Percentiles rank a stretch among this genome's conserved stretches.
Evolutionary conservation across 129 eudicot genomes (phyloP).

Genomic region (Flaveria trinervia): DNA sequence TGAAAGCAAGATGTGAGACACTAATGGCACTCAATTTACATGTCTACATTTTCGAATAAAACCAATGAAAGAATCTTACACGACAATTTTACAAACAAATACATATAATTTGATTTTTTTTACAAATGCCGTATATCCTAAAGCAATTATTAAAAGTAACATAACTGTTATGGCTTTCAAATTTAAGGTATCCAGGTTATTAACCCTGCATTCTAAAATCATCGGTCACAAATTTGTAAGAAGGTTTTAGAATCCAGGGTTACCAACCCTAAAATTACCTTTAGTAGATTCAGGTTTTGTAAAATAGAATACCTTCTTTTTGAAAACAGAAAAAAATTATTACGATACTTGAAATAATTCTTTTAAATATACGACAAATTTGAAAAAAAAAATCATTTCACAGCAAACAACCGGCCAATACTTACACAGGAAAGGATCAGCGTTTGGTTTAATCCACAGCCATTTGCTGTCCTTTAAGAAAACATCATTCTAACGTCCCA

Average conservation of each 20-base stretch:
- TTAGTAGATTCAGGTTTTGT: not conserved
- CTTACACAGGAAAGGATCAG: not conserved
- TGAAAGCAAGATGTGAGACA: not conserved
- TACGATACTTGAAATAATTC: not conserved
- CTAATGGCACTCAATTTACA: not conserved
- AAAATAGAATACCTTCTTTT: not conserved
- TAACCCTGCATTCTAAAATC: not conserved
- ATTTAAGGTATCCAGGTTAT: not conserved
- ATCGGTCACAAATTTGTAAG: not conserved
- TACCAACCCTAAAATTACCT: not conserved
- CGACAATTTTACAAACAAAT: not conserved
- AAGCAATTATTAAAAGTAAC: not conserved
- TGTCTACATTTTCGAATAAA: not conserved
- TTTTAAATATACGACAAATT: not conserved
- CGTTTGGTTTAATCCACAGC: not conserved
- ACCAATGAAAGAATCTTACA: slow-evolving; percentile 4
- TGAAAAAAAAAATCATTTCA: not conserved
- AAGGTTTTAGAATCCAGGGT: not conserved
- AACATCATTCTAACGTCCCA: not conserved
- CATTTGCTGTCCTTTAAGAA: not conserved
- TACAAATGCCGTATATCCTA: not conserved
- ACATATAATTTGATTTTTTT: not conserved
- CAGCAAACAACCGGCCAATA: not conserved
- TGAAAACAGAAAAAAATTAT: not conserved
- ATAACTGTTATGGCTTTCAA: not conserved